Evolutionary conservation across 2,329 filamentous ascomycete species (phyloP).

Genomic region (Hymenoscyphus occultus): DNA sequence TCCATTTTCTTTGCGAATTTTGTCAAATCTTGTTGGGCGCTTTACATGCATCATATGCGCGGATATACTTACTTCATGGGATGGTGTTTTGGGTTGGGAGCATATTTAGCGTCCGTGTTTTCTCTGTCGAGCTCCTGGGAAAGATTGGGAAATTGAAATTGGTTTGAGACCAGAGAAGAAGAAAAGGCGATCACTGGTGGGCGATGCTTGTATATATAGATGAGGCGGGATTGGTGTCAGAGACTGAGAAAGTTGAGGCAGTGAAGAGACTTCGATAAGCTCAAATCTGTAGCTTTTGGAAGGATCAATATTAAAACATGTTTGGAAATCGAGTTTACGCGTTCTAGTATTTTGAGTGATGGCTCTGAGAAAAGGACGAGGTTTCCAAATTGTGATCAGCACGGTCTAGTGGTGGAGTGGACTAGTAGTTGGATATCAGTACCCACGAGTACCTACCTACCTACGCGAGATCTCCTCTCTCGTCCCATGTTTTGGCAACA

Average conservation of each 20-base stretch:
- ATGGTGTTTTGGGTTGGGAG: background rate
- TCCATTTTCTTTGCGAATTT: background rate
- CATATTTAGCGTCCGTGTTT: background rate
- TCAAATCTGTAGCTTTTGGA: too few relatives aligned
- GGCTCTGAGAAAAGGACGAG: too few relatives aligned
- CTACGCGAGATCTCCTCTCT: too few relatives aligned
- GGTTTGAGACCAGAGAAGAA: background rate
- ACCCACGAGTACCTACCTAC: too few relatives aligned
- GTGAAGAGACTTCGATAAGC: background rate
- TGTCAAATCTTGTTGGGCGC: background rate
- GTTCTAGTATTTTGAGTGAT: too few relatives aligned
- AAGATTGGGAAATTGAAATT: background rate
- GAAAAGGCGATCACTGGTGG: background rate
- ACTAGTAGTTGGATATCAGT: too few relatives aligned
- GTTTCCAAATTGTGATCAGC: too few relatives aligned
- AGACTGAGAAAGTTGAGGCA: background rate
- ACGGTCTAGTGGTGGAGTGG: too few relatives aligned
- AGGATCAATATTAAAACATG: too few relatives aligned
- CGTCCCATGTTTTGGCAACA: too few relatives aligned
- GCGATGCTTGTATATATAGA: background rate
- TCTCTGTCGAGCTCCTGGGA: background rate
- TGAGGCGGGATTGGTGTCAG: background rate
- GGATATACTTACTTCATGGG: background rate
- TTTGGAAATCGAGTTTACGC: too few relatives aligned
- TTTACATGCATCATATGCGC: too few relatives aligned